phyloP scores from a whole-genome alignment of 208 protist genomes.

The Acanthamoeba culbertsoni region DNA sequence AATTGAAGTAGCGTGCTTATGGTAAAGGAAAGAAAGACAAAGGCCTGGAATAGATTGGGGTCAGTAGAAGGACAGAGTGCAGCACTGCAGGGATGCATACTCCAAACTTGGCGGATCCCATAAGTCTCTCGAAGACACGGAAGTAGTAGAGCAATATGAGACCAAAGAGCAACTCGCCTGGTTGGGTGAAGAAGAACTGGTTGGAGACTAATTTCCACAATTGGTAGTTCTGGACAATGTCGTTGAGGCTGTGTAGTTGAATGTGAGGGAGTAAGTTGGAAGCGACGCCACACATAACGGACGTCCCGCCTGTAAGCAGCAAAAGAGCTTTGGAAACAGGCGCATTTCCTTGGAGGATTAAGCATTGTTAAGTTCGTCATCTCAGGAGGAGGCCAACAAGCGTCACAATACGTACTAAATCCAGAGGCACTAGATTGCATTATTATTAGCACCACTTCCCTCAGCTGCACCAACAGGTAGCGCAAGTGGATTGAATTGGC shows the following conservation, averaged over 20 bases:
- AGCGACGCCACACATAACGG: background rate
- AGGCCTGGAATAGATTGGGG: background rate
- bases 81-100: constrained; percentile 21
- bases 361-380: too few species aligned
- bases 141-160: constrained; percentile 67
- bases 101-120: constrained; percentile 65
- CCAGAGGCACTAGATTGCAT: background rate
- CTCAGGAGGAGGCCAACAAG: too few species aligned
- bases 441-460: too few species aligned
- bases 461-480: too few species aligned
- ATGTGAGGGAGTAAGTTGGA: background rate
- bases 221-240: background rate
- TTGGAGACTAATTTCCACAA: constrained; percentile 47
- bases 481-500: too few species aligned
- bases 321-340: background rate
- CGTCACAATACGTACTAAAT: background rate
- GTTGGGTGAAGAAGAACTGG: constrained; percentile 57
- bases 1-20: constrained; percentile 27
- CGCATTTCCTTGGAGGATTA: background rate
- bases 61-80: background rate
- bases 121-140: constrained; percentile 63
- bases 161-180: constrained; percentile 61
- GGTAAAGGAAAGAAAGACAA: constrained; percentile 46
- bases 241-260: background rate
- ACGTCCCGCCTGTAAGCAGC: background rate